Evolutionary conservation across 2,329 filamentous ascomycete species (phyloP).

Genomic region (Chaetomium strumarium): DNA sequence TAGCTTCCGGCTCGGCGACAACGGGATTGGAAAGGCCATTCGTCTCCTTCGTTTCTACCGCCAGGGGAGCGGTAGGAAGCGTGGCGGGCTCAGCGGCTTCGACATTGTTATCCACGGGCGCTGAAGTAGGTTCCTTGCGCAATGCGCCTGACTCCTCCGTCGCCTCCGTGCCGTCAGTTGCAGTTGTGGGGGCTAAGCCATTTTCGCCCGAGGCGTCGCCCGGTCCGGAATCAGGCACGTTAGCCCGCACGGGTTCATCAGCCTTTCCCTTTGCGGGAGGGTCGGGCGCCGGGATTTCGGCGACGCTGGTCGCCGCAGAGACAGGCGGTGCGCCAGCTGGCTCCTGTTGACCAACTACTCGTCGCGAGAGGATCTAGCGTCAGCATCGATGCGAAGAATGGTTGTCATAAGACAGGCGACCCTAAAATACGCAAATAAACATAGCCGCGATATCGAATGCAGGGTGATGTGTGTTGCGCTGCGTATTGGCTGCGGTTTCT

Average conservation of each 20-base stretch:
- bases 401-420: neutral
- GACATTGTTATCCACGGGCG: neutral
- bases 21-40: conserved; percentile 5
- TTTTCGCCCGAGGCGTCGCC: neutral
- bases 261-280: neutral
- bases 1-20: neutral
- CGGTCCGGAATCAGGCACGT: neutral
- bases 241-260: neutral
- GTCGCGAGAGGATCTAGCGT: neutral
- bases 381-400: neutral
- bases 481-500: conserved; percentile 5
- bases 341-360: conserved; percentile 8
- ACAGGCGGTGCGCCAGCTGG: conserved; percentile 2
- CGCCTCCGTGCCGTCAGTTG: neutral
- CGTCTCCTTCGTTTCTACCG: neutral
- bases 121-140: neutral
- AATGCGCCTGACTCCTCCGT: neutral
- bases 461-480: neutral
- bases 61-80: neutral
- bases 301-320: conserved; percentile 7
- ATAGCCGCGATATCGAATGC: neutral
- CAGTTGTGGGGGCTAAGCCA: neutral
- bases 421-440: too few species aligned
- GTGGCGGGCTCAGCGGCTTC: conserved; percentile 4
- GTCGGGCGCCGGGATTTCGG: conserved; percentile 7